Conservation (phyloP, 2,329 filamentous ascomycete species). For the Dactylellina sp. region DNA sequence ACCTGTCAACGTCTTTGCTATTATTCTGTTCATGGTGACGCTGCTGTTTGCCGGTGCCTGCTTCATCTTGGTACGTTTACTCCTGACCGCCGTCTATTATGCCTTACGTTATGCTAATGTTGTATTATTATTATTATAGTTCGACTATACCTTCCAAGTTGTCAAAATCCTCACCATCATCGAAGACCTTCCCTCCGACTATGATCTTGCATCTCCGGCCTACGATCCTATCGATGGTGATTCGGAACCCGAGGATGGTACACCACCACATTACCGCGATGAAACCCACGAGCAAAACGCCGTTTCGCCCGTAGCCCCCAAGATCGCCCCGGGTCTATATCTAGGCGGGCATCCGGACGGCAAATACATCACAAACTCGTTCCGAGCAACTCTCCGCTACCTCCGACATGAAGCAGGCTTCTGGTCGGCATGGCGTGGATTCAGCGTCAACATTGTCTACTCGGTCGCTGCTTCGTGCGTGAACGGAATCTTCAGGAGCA, state of each 20-base stretch:
- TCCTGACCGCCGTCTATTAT: too few relatives aligned
- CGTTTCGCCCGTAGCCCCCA: constrained; percentile 64
- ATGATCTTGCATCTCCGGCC: constrained; percentile 67
- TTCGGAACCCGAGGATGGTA: constrained; percentile 61
- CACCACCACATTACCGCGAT: constrained; percentile 58
- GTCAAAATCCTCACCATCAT: constrained; percentile 74
- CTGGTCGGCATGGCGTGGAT: constrained; percentile 76
- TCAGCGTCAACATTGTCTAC: constrained; percentile 68
- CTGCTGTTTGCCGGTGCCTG: constrained; percentile 42
- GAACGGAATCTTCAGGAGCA: constrained; percentile 65
- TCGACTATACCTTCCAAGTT: constrained; percentile 62
- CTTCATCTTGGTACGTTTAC: too few relatives aligned
- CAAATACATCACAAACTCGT: constrained; percentile 71
- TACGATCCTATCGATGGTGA: constrained; percentile 59
- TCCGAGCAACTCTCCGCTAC: constrained; percentile 71
- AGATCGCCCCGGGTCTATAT: constrained; percentile 65
- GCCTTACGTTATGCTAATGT: too few relatives aligned
- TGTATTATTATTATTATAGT: too few relatives aligned
- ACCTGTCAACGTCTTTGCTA: constrained; percentile 50
- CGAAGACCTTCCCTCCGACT: constrained; percentile 71
- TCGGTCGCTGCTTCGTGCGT: constrained; percentile 65
- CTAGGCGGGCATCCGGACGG: constrained; percentile 66
- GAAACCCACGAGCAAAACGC: constrained; percentile 58
- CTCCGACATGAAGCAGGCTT: constrained; percentile 75
- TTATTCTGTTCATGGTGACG: constrained; percentile 50